Evolutionary conservation across 768 basidiomycete genomes (phyloP).

Genomic region (Leccinellum albellum): DNA sequence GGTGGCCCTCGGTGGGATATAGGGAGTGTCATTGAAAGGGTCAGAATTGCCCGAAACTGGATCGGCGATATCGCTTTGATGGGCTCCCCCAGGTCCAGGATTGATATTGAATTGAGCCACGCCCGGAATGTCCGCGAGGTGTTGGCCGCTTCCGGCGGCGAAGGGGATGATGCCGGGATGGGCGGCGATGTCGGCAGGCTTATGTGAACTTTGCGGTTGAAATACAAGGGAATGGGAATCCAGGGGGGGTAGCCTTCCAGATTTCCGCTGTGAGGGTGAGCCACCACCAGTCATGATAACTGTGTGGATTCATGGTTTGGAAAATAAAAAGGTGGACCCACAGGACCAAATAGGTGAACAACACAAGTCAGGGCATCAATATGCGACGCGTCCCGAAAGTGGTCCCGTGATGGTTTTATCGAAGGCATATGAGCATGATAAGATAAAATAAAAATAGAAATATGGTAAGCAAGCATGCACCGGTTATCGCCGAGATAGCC

Average conservation of each 20-base stretch:
- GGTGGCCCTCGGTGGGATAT: conserved; percentile 25
- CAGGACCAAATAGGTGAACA: conserved; percentile 32
- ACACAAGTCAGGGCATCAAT: conserved; percentile 11
- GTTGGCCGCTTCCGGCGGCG: conserved; percentile 13
- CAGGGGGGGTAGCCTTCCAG: conserved; percentile 5
- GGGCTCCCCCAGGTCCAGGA: not conserved
- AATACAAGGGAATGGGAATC: conserved; percentile 18
- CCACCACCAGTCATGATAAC: conserved; percentile 27
- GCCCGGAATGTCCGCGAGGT: conserved; percentile 8
- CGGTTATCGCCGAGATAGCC: conserved; percentile 17
- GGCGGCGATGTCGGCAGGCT: conserved; percentile 18
- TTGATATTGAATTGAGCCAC: conserved; percentile 9
- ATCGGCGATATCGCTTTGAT: conserved; percentile 13
- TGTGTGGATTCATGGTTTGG: conserved; percentile 24
- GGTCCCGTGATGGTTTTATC: conserved; percentile 3
- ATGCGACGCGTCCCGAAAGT: conserved; percentile 15
- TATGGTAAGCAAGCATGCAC: conserved; percentile 12
- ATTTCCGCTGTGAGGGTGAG: conserved; percentile 12
- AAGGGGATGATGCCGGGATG: conserved; percentile 12
- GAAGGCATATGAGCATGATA: conserved; percentile 17
- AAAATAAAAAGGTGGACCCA: conserved; percentile 32
- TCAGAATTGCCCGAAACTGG: conserved; percentile 14
- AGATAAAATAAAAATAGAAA: conserved; percentile 16
- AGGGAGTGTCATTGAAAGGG: conserved; percentile 27
- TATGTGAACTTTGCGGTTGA: conserved; percentile 6